These are phyloP conservation scores for Euphorbia corollata DNA, from an alignment of 441 rosid species.

Conservation along the genomic window DNA sequence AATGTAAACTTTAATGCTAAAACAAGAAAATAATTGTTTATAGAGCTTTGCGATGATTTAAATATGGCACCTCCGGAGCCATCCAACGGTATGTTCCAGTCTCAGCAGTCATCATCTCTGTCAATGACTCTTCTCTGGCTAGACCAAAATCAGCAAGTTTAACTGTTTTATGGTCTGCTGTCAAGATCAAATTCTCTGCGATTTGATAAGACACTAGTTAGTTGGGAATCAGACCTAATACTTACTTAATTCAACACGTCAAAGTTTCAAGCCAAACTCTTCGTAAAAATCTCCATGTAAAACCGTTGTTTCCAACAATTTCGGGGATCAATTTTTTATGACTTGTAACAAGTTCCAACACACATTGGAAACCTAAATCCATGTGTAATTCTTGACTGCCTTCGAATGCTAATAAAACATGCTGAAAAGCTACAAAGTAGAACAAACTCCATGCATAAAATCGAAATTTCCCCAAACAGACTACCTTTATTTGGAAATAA, in stretches of 20 bases:
- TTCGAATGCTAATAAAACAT: not conserved
- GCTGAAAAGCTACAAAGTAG: not conserved
- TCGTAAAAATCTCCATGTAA: not conserved
- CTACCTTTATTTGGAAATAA: not conserved
- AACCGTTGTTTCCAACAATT: not conserved
- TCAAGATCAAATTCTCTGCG: constrained; percentile 84
- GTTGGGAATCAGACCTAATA: not conserved
- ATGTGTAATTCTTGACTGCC: not conserved
- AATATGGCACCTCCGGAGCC: constrained; percentile 79
- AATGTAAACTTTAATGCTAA: not conserved
- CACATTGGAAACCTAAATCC: not conserved
- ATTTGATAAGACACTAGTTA: constrained; percentile 10
- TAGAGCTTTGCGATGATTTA: not conserved
- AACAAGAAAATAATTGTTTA: not conserved
- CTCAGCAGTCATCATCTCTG: constrained; percentile 99
- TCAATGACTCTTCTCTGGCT: constrained; percentile 93
- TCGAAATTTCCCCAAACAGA: not conserved
- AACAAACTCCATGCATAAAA: not conserved
- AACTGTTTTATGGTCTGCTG: constrained; percentile 68
- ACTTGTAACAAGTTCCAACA: not conserved
- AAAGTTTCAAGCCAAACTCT: not conserved
- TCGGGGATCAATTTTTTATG: not conserved
- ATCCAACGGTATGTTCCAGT: constrained; percentile 97
- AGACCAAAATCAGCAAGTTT: constrained; percentile 95
- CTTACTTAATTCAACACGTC: not conserved